phyloP scores from a whole-genome alignment of 2,329 filamentous ascomycete species.

The Sporothrix phasma region DNA sequence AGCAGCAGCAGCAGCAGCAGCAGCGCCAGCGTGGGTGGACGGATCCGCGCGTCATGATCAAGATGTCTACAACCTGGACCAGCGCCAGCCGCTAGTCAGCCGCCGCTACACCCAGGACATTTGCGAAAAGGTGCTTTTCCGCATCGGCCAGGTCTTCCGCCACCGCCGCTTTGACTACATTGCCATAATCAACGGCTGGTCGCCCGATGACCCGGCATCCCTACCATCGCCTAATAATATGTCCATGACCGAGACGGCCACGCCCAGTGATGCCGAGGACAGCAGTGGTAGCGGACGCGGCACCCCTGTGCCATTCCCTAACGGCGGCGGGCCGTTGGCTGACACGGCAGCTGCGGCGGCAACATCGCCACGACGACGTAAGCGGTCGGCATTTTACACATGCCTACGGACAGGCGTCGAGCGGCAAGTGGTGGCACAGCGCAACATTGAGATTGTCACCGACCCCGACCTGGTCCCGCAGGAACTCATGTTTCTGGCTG shows the following conservation, averaged over 20 bases:
- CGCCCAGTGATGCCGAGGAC: slow-evolving; percentile 24
- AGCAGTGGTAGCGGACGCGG: background rate
- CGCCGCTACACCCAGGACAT: slow-evolving; percentile 29
- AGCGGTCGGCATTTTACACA: slow-evolving; percentile 61
- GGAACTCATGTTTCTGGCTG: slow-evolving; percentile 58
- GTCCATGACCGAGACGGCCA: slow-evolving; percentile 21
- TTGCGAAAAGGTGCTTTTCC: slow-evolving; percentile 44
- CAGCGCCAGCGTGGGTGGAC: slow-evolving; percentile 25
- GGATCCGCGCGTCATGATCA: slow-evolving; percentile 29
- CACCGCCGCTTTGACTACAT: slow-evolving; percentile 73
- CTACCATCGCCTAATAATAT: slow-evolving; percentile 23
- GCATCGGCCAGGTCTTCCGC: slow-evolving; percentile 72
- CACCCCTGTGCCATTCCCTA: background rate
- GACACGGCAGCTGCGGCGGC: background rate
- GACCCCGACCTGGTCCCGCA: slow-evolving; percentile 39
- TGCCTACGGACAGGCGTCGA: slow-evolving; percentile 48
- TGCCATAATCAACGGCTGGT: slow-evolving; percentile 85
- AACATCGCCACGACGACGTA: background rate
- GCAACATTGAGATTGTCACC: slow-evolving; percentile 61
- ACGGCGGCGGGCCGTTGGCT: background rate
- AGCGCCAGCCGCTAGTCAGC: slow-evolving; percentile 28
- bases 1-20: slow-evolving; percentile 17
- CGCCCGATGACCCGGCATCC: slow-evolving; percentile 29
- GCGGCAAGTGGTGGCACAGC: slow-evolving; percentile 64
- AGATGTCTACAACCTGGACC: slow-evolving; percentile 37